phyloP scores from a whole-genome alignment of 805 yeast genomes.

The Jamesozyma piceae region DNA sequence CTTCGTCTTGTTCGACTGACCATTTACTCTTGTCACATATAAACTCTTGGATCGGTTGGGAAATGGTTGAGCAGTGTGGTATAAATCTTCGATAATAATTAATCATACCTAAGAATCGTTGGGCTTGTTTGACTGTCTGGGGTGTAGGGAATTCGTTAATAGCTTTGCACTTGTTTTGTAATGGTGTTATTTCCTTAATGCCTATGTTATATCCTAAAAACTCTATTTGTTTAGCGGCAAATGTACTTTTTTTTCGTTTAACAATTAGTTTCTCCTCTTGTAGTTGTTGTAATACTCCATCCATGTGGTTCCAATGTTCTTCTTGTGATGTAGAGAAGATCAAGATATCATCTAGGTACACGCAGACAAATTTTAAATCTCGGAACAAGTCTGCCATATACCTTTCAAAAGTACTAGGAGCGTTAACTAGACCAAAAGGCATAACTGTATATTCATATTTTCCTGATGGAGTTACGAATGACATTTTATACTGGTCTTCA shows the following conservation, averaged over 20 bases:
- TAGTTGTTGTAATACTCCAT: slow-evolving; percentile 5
- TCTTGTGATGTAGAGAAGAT: slow-evolving; percentile 4
- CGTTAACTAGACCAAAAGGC: slow-evolving; percentile 15
- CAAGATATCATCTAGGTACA: slow-evolving; percentile 14
- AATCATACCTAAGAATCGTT: slow-evolving; percentile 12
- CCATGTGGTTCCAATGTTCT: slow-evolving; percentile 12
- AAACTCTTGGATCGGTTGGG: slow-evolving; percentile 8
- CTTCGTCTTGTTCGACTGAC: slow-evolving; percentile 1
- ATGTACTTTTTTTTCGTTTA: slow-evolving; percentile 10
- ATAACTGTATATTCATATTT: slow-evolving; percentile 12
- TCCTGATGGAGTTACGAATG: slow-evolving; percentile 11
- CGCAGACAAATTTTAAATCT: slow-evolving; percentile 6
- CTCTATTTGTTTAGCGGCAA: slow-evolving; percentile 6
- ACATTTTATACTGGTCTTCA: slow-evolving; percentile 1
- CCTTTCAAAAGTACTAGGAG: slow-evolving; percentile 13
- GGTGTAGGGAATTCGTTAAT: slow-evolving; percentile 6
- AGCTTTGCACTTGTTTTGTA: slow-evolving; percentile 11
- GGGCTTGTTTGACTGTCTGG: slow-evolving; percentile 9
- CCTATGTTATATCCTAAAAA: slow-evolving; percentile 10
- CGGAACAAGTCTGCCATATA: slow-evolving; percentile 16
- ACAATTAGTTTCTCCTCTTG: slow-evolving; percentile 6
- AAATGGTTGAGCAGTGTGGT: slow-evolving; percentile 6
- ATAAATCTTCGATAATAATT: slow-evolving; percentile 14
- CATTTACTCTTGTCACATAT: not conserved
- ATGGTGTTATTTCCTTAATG: slow-evolving; percentile 6